Base-by-base conservation (phyloP, 2,329 filamentous ascomycete species). In the Colletotrichum siamense region DNA sequence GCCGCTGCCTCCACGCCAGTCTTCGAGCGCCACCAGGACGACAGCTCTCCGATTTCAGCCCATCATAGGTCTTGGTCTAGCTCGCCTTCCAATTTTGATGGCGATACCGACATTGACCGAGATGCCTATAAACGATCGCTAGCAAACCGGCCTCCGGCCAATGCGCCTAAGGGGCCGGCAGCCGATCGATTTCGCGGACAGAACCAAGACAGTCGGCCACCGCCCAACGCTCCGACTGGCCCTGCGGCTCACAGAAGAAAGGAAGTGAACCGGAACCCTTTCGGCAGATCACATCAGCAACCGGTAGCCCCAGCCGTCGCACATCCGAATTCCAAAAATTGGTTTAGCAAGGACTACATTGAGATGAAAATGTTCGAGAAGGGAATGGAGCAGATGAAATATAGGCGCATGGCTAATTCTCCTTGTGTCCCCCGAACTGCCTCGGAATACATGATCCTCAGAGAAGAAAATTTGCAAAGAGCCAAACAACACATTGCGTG, bases 281-380 rank as follows among this genome's bases (percentile, higher is more conserved):
- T 36, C 26, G 7, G 10, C 68, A 63, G 28, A 61, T n/a, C 32
- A 24, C 32, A 28, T 24, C 32, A 55, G n/a, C 65, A 30, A 8
- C 69, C 55, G 79, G 83, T 4, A 22, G 15, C 9, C 57, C 79
- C 30, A 84, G 81, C 34, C 80, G 80, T 24, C 86, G 85, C 85
- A 82, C 84, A 16, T 52, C n/a, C 44, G 44, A 83, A 86, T 44
- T 86, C 85, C 64, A 85, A 82, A 77, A 81, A 82, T 69, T 87
- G 86, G 86, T 79, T 82, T n/a, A 86, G 84, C 44, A 82, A 52
- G 82, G 82, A 24, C 81, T 81, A 57, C 83, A 84, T 65, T 81
- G 82, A n/a, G 80, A 78, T 34, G 80, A 77, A 24, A 24, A 8
- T 24, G 6, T 87, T 85, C 71, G 79, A 83, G n/a, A 86, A 81